Evolutionary conservation across 164 flowering plant genomes (phyloP).

Genomic region (Vitis rupestris): DNA sequence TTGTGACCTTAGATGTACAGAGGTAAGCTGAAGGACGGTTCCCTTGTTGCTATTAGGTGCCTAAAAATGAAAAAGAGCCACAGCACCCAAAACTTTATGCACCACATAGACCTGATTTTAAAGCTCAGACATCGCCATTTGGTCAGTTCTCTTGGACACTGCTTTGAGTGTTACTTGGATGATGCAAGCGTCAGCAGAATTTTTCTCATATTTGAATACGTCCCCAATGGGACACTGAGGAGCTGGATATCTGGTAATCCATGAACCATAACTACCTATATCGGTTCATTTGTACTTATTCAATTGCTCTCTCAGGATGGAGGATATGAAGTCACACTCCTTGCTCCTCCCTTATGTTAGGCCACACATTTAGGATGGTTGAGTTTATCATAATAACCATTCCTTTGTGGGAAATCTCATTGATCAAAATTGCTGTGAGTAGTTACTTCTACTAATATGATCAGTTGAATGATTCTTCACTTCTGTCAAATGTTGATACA

Average conservation of each 20-base stretch:
- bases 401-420: too few relatives aligned
- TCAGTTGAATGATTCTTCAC: too few relatives aligned
- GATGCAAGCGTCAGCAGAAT: conserved; percentile 90
- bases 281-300: background rate
- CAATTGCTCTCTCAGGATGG: background rate
- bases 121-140: conserved; percentile 89
- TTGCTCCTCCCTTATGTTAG: background rate
- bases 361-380: background rate
- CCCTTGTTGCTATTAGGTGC: conserved; percentile 81
- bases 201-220: conserved; percentile 83
- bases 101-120: conserved; percentile 73
- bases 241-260: conserved; percentile 72
- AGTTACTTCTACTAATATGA: too few relatives aligned
- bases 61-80: conserved; percentile 67
- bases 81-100: conserved; percentile 60
- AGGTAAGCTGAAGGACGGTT: conserved; percentile 74
- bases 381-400: too few relatives aligned
- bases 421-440: too few relatives aligned
- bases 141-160: conserved; percentile 92
- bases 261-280: background rate
- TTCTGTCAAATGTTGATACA: too few relatives aligned
- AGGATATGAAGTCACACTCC: background rate
- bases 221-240: conserved; percentile 77
- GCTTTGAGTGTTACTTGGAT: conserved; percentile 88
- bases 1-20: conserved; percentile 68